Evolutionary conservation across 2,329 filamentous ascomycete genomes (phyloP).

Genomic region (Colletotrichum ledebouriae): DNA sequence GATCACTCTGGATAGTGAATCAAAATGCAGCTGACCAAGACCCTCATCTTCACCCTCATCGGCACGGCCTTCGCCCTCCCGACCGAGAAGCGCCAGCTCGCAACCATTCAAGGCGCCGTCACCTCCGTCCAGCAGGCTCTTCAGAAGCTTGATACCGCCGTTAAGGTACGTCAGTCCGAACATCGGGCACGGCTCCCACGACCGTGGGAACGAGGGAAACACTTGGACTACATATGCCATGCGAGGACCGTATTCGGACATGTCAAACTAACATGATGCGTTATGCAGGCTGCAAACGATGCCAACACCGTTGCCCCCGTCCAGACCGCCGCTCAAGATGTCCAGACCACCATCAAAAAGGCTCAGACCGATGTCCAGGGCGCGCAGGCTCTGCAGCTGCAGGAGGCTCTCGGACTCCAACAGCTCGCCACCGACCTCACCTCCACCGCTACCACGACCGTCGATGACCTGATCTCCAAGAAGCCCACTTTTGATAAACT

Average conservation of each 20-base stretch:
- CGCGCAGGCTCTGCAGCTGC: slow-evolving; percentile 43
- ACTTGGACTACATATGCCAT: background rate
- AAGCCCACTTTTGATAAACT: slow-evolving; percentile 47
- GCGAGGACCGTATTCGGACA: background rate
- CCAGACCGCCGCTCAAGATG: slow-evolving; percentile 44
- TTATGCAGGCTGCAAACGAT: slow-evolving; percentile 54
- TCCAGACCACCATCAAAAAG: slow-evolving; percentile 39
- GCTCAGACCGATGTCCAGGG: slow-evolving; percentile 47
- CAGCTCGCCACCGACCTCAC: slow-evolving; percentile 43
- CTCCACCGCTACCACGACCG: slow-evolving; percentile 42
- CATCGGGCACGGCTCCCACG: background rate
- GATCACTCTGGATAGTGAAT: slow-evolving; percentile 41
- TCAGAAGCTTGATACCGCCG: slow-evolving; percentile 60
- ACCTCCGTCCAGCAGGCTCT: slow-evolving; percentile 71
- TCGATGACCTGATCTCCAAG: slow-evolving; percentile 44
- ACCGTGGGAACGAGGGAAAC: background rate
- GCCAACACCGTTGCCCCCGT: slow-evolving; percentile 59
- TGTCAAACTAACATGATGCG: background rate
- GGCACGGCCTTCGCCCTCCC: slow-evolving; percentile 36
- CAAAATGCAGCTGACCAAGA: slow-evolving; percentile 40
- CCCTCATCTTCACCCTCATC: slow-evolving; percentile 35
- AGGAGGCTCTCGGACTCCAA: slow-evolving; percentile 45
- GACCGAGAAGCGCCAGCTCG: slow-evolving; percentile 57
- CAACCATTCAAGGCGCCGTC: slow-evolving; percentile 69
- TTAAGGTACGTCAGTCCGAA: slow-evolving; percentile 32